phyloP scores from a whole-genome alignment of 768 basidiomycete genomes.

The Suillus sp. region DNA sequence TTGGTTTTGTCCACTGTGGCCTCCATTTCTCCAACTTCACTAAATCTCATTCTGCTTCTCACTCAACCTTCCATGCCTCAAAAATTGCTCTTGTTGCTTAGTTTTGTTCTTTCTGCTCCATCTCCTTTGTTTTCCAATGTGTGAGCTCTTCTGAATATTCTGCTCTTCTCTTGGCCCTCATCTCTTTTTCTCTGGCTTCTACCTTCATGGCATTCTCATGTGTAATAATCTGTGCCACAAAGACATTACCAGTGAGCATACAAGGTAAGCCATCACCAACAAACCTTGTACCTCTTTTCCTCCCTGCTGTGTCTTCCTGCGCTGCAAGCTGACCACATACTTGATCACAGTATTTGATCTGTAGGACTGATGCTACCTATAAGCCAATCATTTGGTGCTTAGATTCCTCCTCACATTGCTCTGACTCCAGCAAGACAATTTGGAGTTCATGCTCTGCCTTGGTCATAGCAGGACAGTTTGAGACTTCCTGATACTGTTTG shows the following conservation, averaged over 20 bases:
- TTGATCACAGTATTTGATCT: slow-evolving; percentile 14
- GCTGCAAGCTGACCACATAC: slow-evolving; percentile 18
- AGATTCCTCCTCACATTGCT: background rate
- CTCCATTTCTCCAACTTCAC: no score
- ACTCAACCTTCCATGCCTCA: slow-evolving; percentile 14
- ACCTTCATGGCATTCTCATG: slow-evolving; percentile 11
- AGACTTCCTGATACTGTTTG: background rate
- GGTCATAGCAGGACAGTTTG: background rate
- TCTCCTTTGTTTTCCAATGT: slow-evolving; percentile 21
- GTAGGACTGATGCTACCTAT: slow-evolving; percentile 17
- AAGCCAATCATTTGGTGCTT: slow-evolving; percentile 15
- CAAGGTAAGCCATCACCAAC: no score
- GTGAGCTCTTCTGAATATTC: slow-evolving; percentile 13
- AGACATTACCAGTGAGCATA: no score
- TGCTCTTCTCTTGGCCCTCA: slow-evolving; percentile 6
- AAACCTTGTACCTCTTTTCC: background rate
- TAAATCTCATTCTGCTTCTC: slow-evolving; percentile 19
- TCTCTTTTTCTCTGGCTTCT: slow-evolving; percentile 10
- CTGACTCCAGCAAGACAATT: slow-evolving; percentile 8
- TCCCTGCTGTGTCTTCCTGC: slow-evolving; percentile 16
- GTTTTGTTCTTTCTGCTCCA: slow-evolving; percentile 15
- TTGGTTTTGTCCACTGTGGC: slow-evolving; percentile 25
- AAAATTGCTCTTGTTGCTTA: slow-evolving; percentile 10
- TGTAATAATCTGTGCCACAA: slow-evolving; percentile 16
- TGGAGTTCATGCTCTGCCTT: background rate